phyloP scores from a whole-genome alignment of 2,329 filamentous ascomycete genomes.

The Xylaria sp. region DNA sequence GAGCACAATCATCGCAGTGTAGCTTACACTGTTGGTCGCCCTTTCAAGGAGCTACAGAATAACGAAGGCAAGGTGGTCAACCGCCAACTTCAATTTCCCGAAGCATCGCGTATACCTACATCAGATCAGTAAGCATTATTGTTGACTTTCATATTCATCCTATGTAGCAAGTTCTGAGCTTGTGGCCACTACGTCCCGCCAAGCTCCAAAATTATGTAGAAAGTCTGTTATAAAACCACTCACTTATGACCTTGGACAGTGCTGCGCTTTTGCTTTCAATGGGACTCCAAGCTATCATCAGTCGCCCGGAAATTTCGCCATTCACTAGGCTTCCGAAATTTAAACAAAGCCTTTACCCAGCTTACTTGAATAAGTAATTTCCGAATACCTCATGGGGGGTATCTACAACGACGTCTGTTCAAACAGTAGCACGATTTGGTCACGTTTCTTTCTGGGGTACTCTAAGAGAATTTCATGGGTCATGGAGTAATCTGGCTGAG shows the following conservation, averaged over 20 bases:
- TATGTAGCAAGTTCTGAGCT: background rate
- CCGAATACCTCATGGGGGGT: conserved; percentile 21
- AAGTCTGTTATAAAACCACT: conserved; percentile 10
- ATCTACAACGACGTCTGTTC: conserved; percentile 28
- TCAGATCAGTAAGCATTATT: conserved; percentile 50
- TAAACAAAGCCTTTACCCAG: conserved; percentile 24
- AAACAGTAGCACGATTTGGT: conserved; percentile 21
- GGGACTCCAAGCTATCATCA: conserved; percentile 50
- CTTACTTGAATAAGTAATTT: conserved; percentile 32
- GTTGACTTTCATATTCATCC: background rate
- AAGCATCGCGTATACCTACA: conserved; percentile 54
- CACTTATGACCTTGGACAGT: conserved; percentile 12
- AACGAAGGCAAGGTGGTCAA: conserved; percentile 42
- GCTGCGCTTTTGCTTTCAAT: conserved; percentile 57
- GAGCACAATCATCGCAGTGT: conserved; percentile 49
- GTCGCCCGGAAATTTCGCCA: conserved; percentile 35
- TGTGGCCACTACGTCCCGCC: background rate
- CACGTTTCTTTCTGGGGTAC: conserved; percentile 17
- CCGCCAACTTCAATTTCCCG: conserved; percentile 50
- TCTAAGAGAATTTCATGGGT: conserved; percentile 23
- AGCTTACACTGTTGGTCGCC: conserved; percentile 52
- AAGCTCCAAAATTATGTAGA: background rate
- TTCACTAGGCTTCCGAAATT: conserved; percentile 38
- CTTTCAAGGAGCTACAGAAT: conserved; percentile 52
- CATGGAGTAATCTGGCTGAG: conserved; percentile 24